phyloP scores from a whole-genome alignment of 441 rosid species.

The Mallotus japonicus region DNA sequence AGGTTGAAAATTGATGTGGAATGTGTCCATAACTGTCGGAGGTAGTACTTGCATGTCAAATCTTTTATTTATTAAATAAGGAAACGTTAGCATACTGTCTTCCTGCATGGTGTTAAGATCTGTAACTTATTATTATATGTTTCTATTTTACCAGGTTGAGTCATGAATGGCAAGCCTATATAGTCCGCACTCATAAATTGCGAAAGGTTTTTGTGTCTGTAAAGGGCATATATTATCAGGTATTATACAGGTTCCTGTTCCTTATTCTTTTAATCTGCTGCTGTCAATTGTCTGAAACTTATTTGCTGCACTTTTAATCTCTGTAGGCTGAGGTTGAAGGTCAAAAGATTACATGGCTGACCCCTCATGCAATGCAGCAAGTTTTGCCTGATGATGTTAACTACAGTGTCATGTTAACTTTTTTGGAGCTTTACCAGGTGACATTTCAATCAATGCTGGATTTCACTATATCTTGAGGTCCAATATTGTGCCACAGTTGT shows the following conservation, averaged over 20 bases:
- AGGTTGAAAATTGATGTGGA: conserved; percentile 74
- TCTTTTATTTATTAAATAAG: neutral
- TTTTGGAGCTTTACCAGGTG: conserved; percentile 95
- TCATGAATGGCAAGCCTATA: conserved; percentile 95
- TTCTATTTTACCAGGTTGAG: conserved; percentile 55
- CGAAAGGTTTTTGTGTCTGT: conserved; percentile 85
- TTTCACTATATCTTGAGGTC: conserved; percentile 1
- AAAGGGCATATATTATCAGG: conserved; percentile 97
- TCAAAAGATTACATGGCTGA: conserved; percentile 90
- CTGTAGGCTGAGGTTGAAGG: conserved; percentile 89
- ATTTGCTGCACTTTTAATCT: conserved; percentile 15
- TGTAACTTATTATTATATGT: neutral
- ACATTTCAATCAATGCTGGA: neutral
- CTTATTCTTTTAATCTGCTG: neutral
- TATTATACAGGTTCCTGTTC: conserved; percentile 34
- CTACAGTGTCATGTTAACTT: conserved; percentile 70
- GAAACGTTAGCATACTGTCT: neutral
- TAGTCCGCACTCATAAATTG: conserved; percentile 72
- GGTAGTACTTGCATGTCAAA: conserved; percentile 33
- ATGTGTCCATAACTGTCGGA: conserved; percentile 78
- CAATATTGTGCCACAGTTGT: neutral
- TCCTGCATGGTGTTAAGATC: neutral
- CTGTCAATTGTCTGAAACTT: neutral
- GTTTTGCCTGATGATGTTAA: conserved; percentile 88
- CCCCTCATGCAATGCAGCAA: conserved; percentile 92